phyloP scores from a whole-genome alignment of 2,329 filamentous ascomycete species.

The Helotiales sp. region DNA sequence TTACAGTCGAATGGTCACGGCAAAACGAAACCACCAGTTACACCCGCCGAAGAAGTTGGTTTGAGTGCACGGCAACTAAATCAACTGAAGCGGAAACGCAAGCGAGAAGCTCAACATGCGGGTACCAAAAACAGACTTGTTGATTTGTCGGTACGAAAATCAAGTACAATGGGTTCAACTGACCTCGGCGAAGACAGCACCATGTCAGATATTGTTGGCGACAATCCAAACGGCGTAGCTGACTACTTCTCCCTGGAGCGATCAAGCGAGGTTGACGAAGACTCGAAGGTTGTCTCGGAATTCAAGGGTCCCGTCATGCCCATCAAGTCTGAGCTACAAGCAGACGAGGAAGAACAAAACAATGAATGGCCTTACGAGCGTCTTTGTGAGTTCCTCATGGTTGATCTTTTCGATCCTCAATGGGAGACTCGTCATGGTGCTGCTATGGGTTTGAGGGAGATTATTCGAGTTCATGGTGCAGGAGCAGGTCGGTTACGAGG shows the following conservation, averaged over 20 bases:
- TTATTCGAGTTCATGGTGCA: slow-evolving; percentile 85
- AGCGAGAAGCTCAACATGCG: slow-evolving; percentile 83
- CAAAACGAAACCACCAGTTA: slow-evolving; percentile 30
- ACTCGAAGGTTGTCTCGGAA: slow-evolving; percentile 88
- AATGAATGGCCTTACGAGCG: slow-evolving; percentile 92
- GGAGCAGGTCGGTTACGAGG: slow-evolving; percentile 79
- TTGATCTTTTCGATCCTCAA: slow-evolving; percentile 88
- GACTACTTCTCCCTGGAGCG: slow-evolving; percentile 94
- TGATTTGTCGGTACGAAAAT: slow-evolving; percentile 70
- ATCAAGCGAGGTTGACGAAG: slow-evolving; percentile 76
- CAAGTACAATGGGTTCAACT: slow-evolving; percentile 24
- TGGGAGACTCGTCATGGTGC: slow-evolving; percentile 98
- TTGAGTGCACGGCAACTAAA: slow-evolving; percentile 94
- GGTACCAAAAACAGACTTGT: slow-evolving; percentile 89
- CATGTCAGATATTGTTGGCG: slow-evolving; percentile 60
- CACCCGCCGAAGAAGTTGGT: slow-evolving; percentile 60
- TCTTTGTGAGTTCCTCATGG: slow-evolving; percentile 88
- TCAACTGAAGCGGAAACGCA: slow-evolving; percentile 89
- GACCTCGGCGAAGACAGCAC: slow-evolving; percentile 30
- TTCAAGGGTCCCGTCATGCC: slow-evolving; percentile 83
- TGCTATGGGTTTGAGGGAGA: slow-evolving; percentile 89
- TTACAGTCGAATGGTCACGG: slow-evolving; percentile 43
- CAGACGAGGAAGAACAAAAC: slow-evolving; percentile 74
- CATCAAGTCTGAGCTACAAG: slow-evolving; percentile 83
- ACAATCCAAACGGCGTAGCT: slow-evolving; percentile 57